phyloP scores from a whole-genome alignment of 2,329 filamentous ascomycete genomes.

The Trichothecium roseum region DNA sequence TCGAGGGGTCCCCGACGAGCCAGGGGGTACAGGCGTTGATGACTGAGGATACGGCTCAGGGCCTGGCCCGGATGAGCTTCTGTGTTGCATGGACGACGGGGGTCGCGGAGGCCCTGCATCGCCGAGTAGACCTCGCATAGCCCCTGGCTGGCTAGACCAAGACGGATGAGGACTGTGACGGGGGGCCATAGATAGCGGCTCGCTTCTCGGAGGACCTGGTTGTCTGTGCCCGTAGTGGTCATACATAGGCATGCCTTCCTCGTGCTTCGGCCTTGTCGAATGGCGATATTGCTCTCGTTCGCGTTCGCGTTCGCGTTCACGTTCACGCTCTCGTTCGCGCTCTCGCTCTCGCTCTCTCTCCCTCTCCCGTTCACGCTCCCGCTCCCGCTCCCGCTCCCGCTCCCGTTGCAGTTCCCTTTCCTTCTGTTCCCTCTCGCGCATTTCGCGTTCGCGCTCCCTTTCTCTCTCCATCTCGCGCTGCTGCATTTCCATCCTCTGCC shows the following conservation, averaged over 20 bases:
- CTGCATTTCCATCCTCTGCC: conserved; percentile 19
- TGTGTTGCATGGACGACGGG: too few relatives aligned
- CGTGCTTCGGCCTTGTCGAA: conserved; percentile 28
- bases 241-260: conserved; percentile 30
- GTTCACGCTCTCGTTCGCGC: conserved; percentile 11
- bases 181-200: conserved; percentile 28
- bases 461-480: conserved; percentile 11
- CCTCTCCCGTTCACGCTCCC: conserved; percentile 11
- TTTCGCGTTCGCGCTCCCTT: conserved; percentile 10
- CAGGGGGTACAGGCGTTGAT: conserved; percentile 15
- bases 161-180: conserved; percentile 25
- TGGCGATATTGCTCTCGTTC: conserved; percentile 17
- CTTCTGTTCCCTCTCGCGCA: too few relatives aligned
- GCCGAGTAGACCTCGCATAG: conserved; percentile 27
- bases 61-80: too few relatives aligned
- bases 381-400: conserved; percentile 12
- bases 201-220: conserved; percentile 27
- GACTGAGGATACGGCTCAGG: conserved; percentile 2
- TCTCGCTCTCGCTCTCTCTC: conserved; percentile 11
- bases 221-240: conserved; percentile 34
- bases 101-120: conserved; percentile 19
- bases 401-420: too few relatives aligned
- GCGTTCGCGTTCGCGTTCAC: conserved; percentile 16
- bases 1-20: conserved; percentile 25
- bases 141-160: conserved; percentile 21